Percentiles rank a stretch among this genome's conserved stretches.
Conservation (phyloP, 495 filamentous ascomycete species). For the Penicillium pancosmium region DNA sequence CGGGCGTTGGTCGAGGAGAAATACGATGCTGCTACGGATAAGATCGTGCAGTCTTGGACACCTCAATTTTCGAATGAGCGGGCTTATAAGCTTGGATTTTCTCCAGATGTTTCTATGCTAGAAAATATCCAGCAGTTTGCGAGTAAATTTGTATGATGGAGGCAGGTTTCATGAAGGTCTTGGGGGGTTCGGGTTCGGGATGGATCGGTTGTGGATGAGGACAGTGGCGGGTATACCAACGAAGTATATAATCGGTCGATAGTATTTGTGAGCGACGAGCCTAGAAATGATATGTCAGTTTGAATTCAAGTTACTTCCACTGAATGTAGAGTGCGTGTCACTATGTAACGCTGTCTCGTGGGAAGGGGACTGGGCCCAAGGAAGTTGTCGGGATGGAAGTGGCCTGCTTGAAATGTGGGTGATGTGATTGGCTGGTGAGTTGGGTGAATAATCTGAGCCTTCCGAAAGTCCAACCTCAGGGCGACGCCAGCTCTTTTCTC, state of each 20-base stretch:
- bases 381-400: slow-evolving; percentile 43
- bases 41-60: slow-evolving; percentile 76
- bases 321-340: slow-evolving; percentile 9
- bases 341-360: not conserved
- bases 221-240: not conserved
- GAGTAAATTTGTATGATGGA: slow-evolving; percentile 31
- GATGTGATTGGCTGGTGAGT: slow-evolving; percentile 52
- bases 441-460: slow-evolving; percentile 54
- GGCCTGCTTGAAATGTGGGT: slow-evolving; percentile 50
- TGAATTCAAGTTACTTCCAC: not conserved
- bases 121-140: slow-evolving; percentile 60
- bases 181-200: slow-evolving; percentile 5
- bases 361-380: slow-evolving; percentile 15
- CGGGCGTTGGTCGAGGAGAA: slow-evolving; percentile 65
- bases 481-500: slow-evolving; percentile 45
- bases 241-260: not conserved
- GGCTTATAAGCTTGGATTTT: slow-evolving; percentile 62
- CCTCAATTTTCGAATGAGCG: slow-evolving; percentile 63
- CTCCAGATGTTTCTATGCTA: slow-evolving; percentile 58
- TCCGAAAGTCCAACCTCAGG: slow-evolving; percentile 53
- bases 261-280: not conserved
- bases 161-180: not conserved
- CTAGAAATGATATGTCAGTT: not conserved
- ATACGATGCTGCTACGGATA: slow-evolving; percentile 65
- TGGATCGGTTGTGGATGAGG: slow-evolving; percentile 21